Base-by-base conservation (phyloP, 148 eudicot species). In the Nyssa sinensis region DNA sequence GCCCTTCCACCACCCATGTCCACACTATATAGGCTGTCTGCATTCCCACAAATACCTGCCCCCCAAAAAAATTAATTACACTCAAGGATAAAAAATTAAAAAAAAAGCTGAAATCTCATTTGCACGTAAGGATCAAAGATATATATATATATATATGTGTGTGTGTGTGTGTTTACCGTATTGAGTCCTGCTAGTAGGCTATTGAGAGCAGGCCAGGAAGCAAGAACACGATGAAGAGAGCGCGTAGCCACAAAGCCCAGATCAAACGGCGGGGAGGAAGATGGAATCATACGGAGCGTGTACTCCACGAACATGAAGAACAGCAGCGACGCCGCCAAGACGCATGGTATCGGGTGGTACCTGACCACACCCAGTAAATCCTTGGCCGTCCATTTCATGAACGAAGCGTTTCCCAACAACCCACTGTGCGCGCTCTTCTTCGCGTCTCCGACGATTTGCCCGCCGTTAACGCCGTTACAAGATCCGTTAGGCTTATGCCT, bases 301-400 rank as follows among this genome's bases (percentile, higher is more conserved):
- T 92, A 95, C 85, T 95, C 99, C 16, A 95, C 96, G 7, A 73
- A 86, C 99, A 95, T 92, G 79, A 95, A 95, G 39, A 91, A 86
- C 63, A 92, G n/a, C 76, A 95, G 67, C 7, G 84, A 77, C 8
- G 79, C 44, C 1, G 83, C 88, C 47, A 94, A 88, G 13, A 62
- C 62, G 66, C 97, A 92, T 2, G 94, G 95, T 19, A 90, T 13
- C 1, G 88, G 91, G 65, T 94, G 98, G 69, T 74, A 31, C 81
- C 68, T 74, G 47, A 81, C 30, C 73, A 86, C 76, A 12, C 81
- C 83, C 9, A 78, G 30, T 14, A 82, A 64, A 33, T 94, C 95
- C 53, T 34, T 59, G 4, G 37, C 27, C 9, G 81, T 86, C 97
- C 95, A 94, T 21, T 37, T 80, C 81, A 77, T 58, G 80, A 94